Conservation (phyloP, 257 asterid genomes). For the Paraleonurus japonicus region DNA sequence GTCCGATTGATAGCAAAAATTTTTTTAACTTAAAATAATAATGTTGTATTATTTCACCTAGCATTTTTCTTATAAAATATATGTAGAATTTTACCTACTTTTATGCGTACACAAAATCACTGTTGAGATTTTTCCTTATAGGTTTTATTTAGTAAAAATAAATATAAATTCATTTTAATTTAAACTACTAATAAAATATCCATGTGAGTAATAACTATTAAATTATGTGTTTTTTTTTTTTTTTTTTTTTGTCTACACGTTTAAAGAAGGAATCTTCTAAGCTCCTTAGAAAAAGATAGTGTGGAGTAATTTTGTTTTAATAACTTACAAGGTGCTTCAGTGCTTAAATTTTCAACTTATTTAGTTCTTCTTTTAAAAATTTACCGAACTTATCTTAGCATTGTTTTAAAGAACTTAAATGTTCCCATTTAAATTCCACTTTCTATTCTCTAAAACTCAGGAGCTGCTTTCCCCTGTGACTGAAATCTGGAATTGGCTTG, state of each 20-base stretch:
- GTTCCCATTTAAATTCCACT: not conserved
- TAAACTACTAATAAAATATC: not conserved
- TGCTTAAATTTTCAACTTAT: not conserved
- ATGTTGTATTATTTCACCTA: not conserved
- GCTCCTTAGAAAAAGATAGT: not conserved
- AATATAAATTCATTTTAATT: not conserved
- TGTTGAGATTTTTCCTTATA: not conserved
- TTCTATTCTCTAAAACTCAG: slow-evolving; percentile 35
- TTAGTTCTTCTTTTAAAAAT: not conserved
- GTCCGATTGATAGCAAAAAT: not conserved
- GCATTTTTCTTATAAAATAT: not conserved
- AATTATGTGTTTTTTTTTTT: not conserved
- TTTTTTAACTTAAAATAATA: not conserved
- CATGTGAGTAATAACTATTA: not conserved
- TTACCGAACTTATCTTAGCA: not conserved
- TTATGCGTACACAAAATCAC: not conserved
- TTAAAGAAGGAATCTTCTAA: not conserved
- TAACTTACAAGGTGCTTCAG: not conserved
- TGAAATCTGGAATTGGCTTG: slow-evolving; percentile 62
- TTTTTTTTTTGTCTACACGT: not conserved
- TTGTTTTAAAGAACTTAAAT: not conserved
- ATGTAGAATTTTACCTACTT: not conserved
- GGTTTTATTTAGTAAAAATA: not conserved
- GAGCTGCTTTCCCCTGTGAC: slow-evolving; percentile 81
- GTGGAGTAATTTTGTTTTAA: not conserved